These are phyloP conservation scores for Dryas drummondii DNA, from an alignment of 306 rosid genomes.

Conservation along the genomic window DNA sequence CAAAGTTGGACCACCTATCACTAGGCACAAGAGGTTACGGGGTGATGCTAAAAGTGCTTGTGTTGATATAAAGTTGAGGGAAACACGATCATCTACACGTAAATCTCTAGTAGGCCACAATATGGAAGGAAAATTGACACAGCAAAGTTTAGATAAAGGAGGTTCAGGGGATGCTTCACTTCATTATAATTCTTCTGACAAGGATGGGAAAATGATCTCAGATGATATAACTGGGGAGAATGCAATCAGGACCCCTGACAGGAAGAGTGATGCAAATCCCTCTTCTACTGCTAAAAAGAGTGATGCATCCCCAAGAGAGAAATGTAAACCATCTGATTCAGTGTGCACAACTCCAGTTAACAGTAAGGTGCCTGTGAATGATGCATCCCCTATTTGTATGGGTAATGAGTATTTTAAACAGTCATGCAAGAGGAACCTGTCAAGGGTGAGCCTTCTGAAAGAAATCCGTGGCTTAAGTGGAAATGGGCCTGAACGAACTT, in stretches of 20 bases:
- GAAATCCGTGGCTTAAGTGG: conserved; percentile 68
- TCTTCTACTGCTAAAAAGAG: conserved; percentile 21
- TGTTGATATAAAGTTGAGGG: conserved; percentile 29
- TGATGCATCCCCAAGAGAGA: conserved; percentile 45
- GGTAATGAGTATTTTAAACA: conserved; percentile 66
- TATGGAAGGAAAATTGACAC: conserved; percentile 18
- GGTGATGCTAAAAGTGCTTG: conserved; percentile 15
- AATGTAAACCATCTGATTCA: conserved; percentile 42
- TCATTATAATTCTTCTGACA: conserved; percentile 18
- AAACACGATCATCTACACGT: conserved; percentile 20
- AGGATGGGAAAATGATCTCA: conserved; percentile 24
- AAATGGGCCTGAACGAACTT: conserved; percentile 34
- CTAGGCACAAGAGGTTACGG: conserved; percentile 35
- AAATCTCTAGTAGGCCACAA: conserved; percentile 27
- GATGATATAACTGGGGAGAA: conserved; percentile 1
- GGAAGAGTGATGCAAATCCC: conserved; percentile 24
- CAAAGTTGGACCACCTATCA: conserved; percentile 32
- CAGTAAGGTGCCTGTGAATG: conserved; percentile 48
- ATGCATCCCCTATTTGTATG: conserved; percentile 83
- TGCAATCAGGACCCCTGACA: conserved; percentile 8
- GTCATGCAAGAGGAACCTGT: conserved; percentile 45
- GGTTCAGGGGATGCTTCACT: conserved; percentile 22
- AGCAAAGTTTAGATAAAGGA: conserved; percentile 8
- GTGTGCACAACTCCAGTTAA: conserved; percentile 56
- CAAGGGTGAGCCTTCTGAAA: conserved; percentile 42